These are phyloP conservation scores for Hypoxylon fuscum DNA, from an alignment of 495 filamentous ascomycete species.

Conservation along the genomic window DNA sequence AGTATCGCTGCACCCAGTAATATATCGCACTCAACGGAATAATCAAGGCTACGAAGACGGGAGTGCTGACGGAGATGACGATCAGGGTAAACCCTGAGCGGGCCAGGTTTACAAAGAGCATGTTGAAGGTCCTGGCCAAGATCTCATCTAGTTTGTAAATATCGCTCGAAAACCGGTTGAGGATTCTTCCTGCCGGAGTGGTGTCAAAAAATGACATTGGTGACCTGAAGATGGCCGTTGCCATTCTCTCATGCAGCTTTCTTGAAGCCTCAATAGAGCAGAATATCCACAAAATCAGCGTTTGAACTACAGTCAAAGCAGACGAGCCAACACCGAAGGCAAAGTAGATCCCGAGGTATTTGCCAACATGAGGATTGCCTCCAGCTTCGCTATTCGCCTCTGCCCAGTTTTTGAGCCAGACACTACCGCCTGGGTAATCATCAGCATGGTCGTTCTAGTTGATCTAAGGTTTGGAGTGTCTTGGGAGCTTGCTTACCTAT, in stretches of 20 bases:
- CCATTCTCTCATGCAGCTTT: conserved; percentile 98
- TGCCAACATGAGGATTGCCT: conserved; percentile 77
- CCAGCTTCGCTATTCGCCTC: conserved; percentile 75
- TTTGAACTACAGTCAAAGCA: conserved; percentile 86
- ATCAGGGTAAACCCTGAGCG: conserved; percentile 85
- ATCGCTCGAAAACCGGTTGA: conserved; percentile 97
- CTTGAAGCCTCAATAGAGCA: conserved; percentile 98
- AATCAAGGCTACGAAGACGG: conserved; percentile 80
- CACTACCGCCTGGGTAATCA: conserved; percentile 64
- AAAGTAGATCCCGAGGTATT: conserved; percentile 94
- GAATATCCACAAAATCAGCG: conserved; percentile 97
- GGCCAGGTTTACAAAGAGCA: conserved; percentile 91
- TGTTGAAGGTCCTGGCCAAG: conserved; percentile 89
- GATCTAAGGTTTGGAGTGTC: conserved; percentile 16
- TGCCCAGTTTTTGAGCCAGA: conserved; percentile 95
- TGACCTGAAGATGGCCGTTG: conserved; percentile 94
- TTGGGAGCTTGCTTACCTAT: conserved; percentile 66
- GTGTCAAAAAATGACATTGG: conserved; percentile 99
- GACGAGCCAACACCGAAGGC: conserved; percentile 92
- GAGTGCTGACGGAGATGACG: conserved; percentile 84
- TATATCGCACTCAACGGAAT: conserved; percentile 85
- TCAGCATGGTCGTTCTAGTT: conserved; percentile 3
- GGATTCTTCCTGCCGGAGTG: conserved; percentile 94
- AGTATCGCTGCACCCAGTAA: conserved; percentile 95
- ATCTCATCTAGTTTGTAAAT: conserved; percentile 97